phyloP scores from a whole-genome alignment of 805 yeast species.

The Wickerhamiella sergipiensis region DNA sequence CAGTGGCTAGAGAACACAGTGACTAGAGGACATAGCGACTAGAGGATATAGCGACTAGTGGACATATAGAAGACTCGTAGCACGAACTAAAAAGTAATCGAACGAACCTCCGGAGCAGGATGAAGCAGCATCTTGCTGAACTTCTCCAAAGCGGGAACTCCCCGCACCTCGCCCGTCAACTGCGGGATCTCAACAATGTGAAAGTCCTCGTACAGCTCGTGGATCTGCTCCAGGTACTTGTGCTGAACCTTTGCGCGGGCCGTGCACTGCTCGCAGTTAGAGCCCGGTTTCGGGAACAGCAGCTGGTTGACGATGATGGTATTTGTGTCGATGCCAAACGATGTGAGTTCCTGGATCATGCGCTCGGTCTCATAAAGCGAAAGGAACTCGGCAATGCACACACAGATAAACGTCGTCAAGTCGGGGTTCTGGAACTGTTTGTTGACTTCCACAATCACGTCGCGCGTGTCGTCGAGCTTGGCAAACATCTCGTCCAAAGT shows the following conservation, averaged over 20 bases:
- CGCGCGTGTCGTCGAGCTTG: constrained; percentile 69
- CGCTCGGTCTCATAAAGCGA: constrained; percentile 96
- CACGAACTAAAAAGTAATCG: background rate
- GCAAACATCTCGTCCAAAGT: constrained; percentile 50
- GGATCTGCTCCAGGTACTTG: constrained; percentile 90
- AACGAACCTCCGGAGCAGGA: constrained; percentile 26
- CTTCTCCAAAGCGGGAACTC: constrained; percentile 67
- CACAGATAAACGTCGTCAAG: constrained; percentile 83
- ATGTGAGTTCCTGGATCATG: constrained; percentile 88
- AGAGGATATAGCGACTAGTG: no score
- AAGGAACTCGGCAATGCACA: constrained; percentile 92
- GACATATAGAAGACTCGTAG: no score
- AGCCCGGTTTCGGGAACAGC: constrained; percentile 59
- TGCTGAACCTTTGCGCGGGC: constrained; percentile 93
- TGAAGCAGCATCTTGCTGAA: constrained; percentile 70
- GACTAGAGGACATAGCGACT: no score
- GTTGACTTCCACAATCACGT: constrained; percentile 74
- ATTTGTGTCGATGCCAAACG: constrained; percentile 92
- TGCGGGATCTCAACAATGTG: constrained; percentile 93
- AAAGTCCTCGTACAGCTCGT: constrained; percentile 91
- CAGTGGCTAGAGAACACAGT: no score
- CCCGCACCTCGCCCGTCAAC: constrained; percentile 90
- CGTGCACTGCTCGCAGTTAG: constrained; percentile 74
- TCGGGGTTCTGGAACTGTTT: constrained; percentile 94
- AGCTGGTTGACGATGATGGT: constrained; percentile 92